phyloP scores from a whole-genome alignment of 2,329 filamentous ascomycete species.

The Beauveria sp. region DNA sequence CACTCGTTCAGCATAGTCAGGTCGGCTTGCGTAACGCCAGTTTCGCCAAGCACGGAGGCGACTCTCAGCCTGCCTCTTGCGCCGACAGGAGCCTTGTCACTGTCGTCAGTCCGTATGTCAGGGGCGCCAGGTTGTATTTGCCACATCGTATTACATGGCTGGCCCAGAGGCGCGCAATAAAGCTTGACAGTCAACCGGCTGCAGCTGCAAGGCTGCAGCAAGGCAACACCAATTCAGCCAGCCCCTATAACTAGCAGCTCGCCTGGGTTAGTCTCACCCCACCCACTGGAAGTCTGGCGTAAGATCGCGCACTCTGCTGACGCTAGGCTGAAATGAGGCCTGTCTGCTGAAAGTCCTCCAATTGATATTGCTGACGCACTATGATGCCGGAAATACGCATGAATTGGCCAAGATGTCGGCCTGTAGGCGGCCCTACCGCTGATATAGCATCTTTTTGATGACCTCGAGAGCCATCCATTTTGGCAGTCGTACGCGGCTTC shows the following conservation, averaged over 20 bases:
- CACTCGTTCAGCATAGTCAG: background rate
- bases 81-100: too few species aligned
- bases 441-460: background rate
- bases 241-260: background rate
- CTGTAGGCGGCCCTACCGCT: background rate
- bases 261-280: background rate
- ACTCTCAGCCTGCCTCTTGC: background rate
- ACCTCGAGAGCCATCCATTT: background rate
- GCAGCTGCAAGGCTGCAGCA: conserved; percentile 1
- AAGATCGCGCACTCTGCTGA: conserved; percentile 1
- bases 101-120: background rate
- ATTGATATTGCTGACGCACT: background rate
- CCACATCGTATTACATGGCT: background rate
- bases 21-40: background rate
- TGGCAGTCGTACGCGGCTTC: background rate
- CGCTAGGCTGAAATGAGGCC: conserved; percentile 1
- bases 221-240: background rate
- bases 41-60: background rate
- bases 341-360: background rate
- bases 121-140: background rate
- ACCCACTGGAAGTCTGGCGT: background rate
- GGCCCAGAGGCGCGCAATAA: background rate
- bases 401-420: background rate
- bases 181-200: background rate
- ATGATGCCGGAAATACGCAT: background rate